These are phyloP conservation scores for Pterula multifida DNA, from an alignment of 1,284 basidiomycete species.

Conservation along the genomic window DNA sequence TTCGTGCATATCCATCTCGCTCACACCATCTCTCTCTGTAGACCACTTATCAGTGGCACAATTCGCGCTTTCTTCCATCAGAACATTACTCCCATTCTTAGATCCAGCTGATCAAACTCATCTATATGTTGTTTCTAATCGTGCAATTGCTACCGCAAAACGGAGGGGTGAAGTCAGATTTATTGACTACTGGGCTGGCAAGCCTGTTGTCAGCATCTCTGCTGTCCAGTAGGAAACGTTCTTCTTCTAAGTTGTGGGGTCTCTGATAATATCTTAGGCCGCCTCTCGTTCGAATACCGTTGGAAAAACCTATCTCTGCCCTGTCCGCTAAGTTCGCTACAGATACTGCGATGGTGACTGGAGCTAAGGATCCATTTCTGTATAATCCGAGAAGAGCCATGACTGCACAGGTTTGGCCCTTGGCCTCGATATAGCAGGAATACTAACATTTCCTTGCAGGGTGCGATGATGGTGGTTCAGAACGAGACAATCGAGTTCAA, in stretches of 20 bases:
- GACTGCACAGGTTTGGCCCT: conserved; percentile 41
- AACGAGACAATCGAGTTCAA: conserved; percentile 76
- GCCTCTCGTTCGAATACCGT: conserved; percentile 57
- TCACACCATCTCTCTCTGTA: conserved; percentile 17
- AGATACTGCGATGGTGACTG: conserved; percentile 35
- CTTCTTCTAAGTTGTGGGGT: neutral
- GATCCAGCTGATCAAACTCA: conserved; percentile 65
- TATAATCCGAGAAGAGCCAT: conserved; percentile 72
- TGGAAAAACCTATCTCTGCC: conserved; percentile 58
- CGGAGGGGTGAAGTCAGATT: conserved; percentile 61
- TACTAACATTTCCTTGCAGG: conserved; percentile 19
- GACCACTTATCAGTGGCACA: conserved; percentile 69
- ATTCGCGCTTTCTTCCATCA: conserved; percentile 69
- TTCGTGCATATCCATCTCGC: conserved; percentile 1
- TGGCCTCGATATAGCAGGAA: neutral
- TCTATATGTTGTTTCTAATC: conserved; percentile 57
- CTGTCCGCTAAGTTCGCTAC: conserved; percentile 30
- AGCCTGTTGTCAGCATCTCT: conserved; percentile 70
- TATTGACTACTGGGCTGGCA: conserved; percentile 77
- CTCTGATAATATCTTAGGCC: conserved; percentile 34
- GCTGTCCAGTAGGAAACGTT: conserved; percentile 49
- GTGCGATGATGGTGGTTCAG: conserved; percentile 61
- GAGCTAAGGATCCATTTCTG: conserved; percentile 67
- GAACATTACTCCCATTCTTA: conserved; percentile 53
- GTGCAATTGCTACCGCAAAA: conserved; percentile 60